Conservation (phyloP, 805 yeast genomes). For the Candida stauntonica region DNA sequence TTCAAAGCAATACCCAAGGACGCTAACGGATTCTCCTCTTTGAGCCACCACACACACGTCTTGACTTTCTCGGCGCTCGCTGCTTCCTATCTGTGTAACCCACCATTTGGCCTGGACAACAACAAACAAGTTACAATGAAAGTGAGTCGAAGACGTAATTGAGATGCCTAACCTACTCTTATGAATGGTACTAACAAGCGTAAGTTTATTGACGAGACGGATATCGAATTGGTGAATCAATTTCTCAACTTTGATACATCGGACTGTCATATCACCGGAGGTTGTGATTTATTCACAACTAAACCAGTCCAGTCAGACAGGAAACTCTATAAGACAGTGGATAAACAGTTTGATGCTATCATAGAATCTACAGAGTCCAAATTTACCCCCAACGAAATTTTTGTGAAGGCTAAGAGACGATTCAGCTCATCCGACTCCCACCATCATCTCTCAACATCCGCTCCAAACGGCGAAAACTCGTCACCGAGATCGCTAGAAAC, state of each 20-base stretch:
- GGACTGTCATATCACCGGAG: conserved; percentile 77
- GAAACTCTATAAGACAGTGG: conserved; percentile 83
- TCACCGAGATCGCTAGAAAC: conserved; percentile 17
- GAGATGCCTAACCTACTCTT: too few species aligned
- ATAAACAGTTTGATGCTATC: conserved; percentile 63
- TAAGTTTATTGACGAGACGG: conserved; percentile 88
- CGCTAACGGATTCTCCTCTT: too few species aligned
- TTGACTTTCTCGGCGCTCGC: too few species aligned
- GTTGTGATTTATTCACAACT: conserved; percentile 91
- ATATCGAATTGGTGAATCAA: conserved; percentile 87
- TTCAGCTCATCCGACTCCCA: conserved; percentile 24
- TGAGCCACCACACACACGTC: too few species aligned
- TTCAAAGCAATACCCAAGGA: too few species aligned
- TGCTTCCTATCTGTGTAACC: background rate
- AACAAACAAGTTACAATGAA: too few species aligned
- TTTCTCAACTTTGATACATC: conserved; percentile 73
- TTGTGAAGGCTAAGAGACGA: conserved; percentile 39
- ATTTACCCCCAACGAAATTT: conserved; percentile 27
- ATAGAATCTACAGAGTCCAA: conserved; percentile 27
- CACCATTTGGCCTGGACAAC: background rate
- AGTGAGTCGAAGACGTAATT: too few species aligned
- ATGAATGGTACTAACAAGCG: conserved; percentile 6
- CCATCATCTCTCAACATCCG: conserved; percentile 11
- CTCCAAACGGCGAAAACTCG: conserved; percentile 9
- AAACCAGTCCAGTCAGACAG: conserved; percentile 89